Evolutionary conservation across 2,329 filamentous ascomycete species (phyloP).

Genomic region (Aspergillus luchuensis): DNA sequence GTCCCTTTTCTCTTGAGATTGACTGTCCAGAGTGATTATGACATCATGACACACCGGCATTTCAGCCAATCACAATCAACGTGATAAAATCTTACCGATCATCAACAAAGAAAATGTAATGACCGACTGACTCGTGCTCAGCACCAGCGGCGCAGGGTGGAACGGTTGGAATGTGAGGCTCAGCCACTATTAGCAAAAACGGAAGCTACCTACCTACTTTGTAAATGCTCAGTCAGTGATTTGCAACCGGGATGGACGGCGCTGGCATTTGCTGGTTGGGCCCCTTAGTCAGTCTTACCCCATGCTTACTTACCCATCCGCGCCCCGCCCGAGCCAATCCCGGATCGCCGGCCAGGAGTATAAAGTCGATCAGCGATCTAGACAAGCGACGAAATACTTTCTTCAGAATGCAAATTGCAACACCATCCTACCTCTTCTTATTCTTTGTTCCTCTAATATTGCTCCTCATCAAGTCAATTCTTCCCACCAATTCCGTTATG

Average conservation of each 20-base stretch:
- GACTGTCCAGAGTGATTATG: not conserved
- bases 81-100: not conserved
- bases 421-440: not conserved
- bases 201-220: not conserved
- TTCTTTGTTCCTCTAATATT: not conserved
- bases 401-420: constrained; percentile 1
- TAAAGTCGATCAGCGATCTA: constrained; percentile 9
- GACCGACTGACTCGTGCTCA: not conserved
- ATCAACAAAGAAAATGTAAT: not conserved
- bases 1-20: not conserved
- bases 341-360: not conserved
- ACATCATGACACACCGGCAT: not conserved
- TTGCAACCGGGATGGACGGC: not conserved
- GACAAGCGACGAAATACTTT: not conserved
- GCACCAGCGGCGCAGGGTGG: not conserved
- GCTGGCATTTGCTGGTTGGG: not conserved
- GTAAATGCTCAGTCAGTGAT: not conserved
- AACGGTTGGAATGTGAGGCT: not conserved
- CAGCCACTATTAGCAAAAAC: not conserved
- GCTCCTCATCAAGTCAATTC: not conserved
- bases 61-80: not conserved
- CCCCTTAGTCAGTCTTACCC: constrained; percentile 12
- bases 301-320: constrained; percentile 10
- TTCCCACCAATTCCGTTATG: constrained; percentile 46
- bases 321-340: constrained; percentile 2